These are phyloP conservation scores for Schizosaccharomyces lindneri DNA, from an alignment of 805 yeast species.

Conservation along the genomic window DNA sequence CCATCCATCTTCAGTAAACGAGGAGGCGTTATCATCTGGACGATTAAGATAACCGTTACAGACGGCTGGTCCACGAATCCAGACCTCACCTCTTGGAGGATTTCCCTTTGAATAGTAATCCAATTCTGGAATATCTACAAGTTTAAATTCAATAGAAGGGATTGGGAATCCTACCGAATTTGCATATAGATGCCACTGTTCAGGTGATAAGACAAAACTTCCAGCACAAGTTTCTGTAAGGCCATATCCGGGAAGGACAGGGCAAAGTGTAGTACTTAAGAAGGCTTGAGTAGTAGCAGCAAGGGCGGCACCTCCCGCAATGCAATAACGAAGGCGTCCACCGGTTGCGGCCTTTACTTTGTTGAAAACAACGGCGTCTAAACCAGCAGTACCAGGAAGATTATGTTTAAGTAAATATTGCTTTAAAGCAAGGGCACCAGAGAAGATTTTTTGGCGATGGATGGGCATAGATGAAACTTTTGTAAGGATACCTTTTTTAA, in stretches of 20 bases:
- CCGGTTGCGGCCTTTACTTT: slow-evolving; percentile 87
- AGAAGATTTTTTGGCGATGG: slow-evolving; percentile 53
- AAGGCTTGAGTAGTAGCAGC: slow-evolving; percentile 61
- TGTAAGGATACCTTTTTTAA: slow-evolving; percentile 68
- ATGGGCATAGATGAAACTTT: slow-evolving; percentile 49
- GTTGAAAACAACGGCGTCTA: slow-evolving; percentile 71
- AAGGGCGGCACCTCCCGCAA: slow-evolving; percentile 87
- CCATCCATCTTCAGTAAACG: slow-evolving; percentile 73
- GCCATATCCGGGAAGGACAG: slow-evolving; percentile 87
- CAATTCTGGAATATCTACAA: slow-evolving; percentile 74
- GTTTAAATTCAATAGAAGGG: slow-evolving; percentile 64
- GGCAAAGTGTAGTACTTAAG: slow-evolving; percentile 48
- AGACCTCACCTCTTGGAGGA: slow-evolving; percentile 80
- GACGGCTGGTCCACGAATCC: slow-evolving; percentile 52
- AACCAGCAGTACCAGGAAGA: slow-evolving; percentile 45
- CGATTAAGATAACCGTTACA: slow-evolving; percentile 60
- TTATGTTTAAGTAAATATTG: slow-evolving; percentile 32
- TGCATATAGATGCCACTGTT: slow-evolving; percentile 38
- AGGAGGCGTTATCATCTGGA: slow-evolving; percentile 52
- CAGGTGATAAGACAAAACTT: slow-evolving; percentile 41
- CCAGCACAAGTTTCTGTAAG: slow-evolving; percentile 91
- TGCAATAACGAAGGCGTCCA: slow-evolving; percentile 44
- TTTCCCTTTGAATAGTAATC: slow-evolving; percentile 76
- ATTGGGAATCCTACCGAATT: slow-evolving; percentile 66
- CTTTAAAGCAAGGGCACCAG: slow-evolving; percentile 69